Evolutionary conservation across 495 filamentous ascomycete species (phyloP), one percentile per base, ranked within the genome.

Genomic region (Talaromyces wortmannii): DNA sequence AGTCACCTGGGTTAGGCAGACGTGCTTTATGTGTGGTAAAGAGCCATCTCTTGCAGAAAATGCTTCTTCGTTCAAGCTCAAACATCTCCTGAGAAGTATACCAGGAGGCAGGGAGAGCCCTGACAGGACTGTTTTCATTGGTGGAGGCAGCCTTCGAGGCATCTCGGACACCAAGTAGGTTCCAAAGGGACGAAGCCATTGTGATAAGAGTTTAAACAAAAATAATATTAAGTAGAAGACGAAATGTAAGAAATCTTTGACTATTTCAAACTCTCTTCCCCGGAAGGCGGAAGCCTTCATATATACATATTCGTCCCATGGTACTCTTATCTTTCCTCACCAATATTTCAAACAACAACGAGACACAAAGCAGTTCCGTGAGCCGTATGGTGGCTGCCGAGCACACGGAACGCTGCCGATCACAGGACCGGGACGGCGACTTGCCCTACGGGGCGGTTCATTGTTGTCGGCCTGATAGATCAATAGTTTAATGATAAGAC

Each of bases 41-140:
- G n/a, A 81, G 68, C 80, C 80, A 83, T 58, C 75, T 68, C 10
- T 62, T 67, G 43, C 69, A 76, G 63, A 81, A 82, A 56, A 82
- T 77, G 13, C 77, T 74, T 11, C 79, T 75, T 13, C 77, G 61
- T 55, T 82, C 79, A 7, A 82, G 69, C 57, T 81, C 71, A 51
- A 72, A 81, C 62, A 80, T 76, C 52, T 75, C 73, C 40, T 67
- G 52, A 0, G 73, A 76, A 4, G 66, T 72, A 61, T 80, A 82
- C 75, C 75, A 80, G 2, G 72, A 74, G 33, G 71, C 62, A 12
- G 78, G 77, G 10, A 82, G 63, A 45, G 69, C 68, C 42, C 66
- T 63, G 32, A 64, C 52, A 12, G 73, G 57, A 12, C 50, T 52
- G 10, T 42, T 60, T 3, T 49, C 53, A 11, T 52, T 30, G 10